Base-by-base conservation (phyloP, 139 green algal genomes). In the Coccomyxa sp. region DNA sequence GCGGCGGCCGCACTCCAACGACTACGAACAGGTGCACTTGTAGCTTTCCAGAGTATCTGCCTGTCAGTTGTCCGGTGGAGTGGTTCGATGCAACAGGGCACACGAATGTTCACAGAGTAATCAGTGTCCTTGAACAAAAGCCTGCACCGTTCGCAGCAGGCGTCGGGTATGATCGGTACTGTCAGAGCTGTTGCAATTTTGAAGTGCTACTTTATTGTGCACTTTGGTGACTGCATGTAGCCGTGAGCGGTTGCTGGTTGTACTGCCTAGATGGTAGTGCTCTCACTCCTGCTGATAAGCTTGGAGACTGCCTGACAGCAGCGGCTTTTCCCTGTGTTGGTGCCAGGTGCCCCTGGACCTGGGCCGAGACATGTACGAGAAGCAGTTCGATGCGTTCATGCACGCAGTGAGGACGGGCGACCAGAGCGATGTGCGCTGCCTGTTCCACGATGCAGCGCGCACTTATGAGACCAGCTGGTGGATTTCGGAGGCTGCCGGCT, bases 321-420 rank as follows among this genome's bases (percentile, higher is more conserved):
- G 30, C 25, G 11, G 27, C 28, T 57, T 78, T 3, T 13, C 23
- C 21, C 25, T 25, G 23, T 27, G 21, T 75, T 74, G 63, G 1
- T 10, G 17, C 14, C 83, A 86, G 78, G 67, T 83, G 16, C 10
- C 79, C 10, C 68, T 86, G 83, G 71, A 83, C 25, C 23, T 67
- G 38, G 31, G 63, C 13, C 23, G 58, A 18, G 83, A 86, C 79
- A 86, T 83, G 78, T 86, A 86, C 58, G 79, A 76, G 1, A 76
- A 78, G 13, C 79, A 86, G 67, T 76, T 83, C 58, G 76, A 83
- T 32, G 79, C 27, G 14, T 86, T 79, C 68, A 21, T 86, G 57
- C 60, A 83, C 15, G 83, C 83, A 12, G 77, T 86, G 32, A 57
- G 82, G 45, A 86, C 82, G n/a, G 78, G 83, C 0, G 76, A 86